Evolutionary conservation across 2,329 filamentous ascomycete species (phyloP), one percentile per base, ranked within the genome.

Genomic region (Aureobasidium sp.): DNA sequence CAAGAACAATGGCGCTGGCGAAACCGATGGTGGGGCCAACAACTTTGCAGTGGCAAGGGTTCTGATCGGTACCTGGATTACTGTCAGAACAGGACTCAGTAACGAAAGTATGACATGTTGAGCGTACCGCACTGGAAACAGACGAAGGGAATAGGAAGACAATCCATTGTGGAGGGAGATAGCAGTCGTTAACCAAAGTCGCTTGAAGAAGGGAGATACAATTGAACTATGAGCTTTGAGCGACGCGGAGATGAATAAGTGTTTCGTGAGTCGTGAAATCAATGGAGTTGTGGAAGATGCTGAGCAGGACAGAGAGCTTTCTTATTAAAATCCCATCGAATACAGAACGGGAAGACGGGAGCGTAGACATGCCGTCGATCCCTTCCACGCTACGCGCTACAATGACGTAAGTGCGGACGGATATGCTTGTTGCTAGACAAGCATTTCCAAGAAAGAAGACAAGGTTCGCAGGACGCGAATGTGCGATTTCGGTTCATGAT

Each of bases 1-100:
- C 72, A 65, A 73, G 68, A 27, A 69, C 66, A 31, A 75, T 67
- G 14, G 68, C 70, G 20, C 69, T 65, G 9, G 70, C 55, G 66
- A 75, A 75, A 14, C 73, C 73, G 5, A 74, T 65, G 6, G 73
- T 75, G n/a, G 73, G 73, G 12, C 72, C 73, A 8, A 75, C 72
- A 9, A 75, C 65, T 65, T 75, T 75, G 62, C 73, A 65, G 57
- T 75, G 71, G 66, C 73, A 75, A 22, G 72, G 72, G 51, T 74
- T 74, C 61, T 75, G 71, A 47, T 75, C 70, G 64, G 65, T 63
- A 42, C 45, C 22, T 49, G 31, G 0, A 22, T 20, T 27, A 22
- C 45, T 20, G 39, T 47, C 31, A 52, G 53, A 36, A 31, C 1
- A 20, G 2, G 8, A 6, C 39, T 20, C 2, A 25, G 11, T 15